These are phyloP conservation scores for Acanthamoeba divionensis DNA, from an alignment of 208 protist species.

Conservation along the genomic window DNA sequence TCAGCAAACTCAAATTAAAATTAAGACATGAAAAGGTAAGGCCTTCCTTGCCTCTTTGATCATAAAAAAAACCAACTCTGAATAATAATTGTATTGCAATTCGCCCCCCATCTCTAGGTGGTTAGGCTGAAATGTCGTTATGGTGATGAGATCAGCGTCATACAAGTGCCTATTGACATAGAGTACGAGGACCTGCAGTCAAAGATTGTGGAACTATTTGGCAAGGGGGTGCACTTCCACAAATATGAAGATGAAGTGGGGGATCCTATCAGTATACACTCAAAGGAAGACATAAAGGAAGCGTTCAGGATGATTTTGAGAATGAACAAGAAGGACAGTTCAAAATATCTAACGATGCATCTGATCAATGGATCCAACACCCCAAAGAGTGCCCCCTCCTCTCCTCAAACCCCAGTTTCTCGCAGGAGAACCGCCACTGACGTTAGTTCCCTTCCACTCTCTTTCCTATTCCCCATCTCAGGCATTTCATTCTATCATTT, in stretches of 20 bases:
- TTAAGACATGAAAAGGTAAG: no score
- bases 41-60: no score
- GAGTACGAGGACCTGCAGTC: neutral
- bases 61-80: no score
- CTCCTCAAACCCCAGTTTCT: neutral
- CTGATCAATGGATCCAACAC: neutral
- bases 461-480: neutral
- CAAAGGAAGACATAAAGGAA: neutral
- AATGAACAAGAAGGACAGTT: neutral
- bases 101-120: no score
- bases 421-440: neutral
- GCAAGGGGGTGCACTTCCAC: neutral
- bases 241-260: conserved; percentile 35
- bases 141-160: neutral
- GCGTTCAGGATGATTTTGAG: neutral
- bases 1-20: no score
- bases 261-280: neutral
- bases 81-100: no score
- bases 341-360: neutral
- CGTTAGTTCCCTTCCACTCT: neutral
- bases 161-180: neutral
- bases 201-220: neutral
- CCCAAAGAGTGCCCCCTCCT: neutral
- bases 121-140: conserved; percentile 3
- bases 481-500: neutral